These are phyloP conservation scores for Saturnispora hagleri DNA, from an alignment of 805 yeast species.

Conservation along the genomic window DNA sequence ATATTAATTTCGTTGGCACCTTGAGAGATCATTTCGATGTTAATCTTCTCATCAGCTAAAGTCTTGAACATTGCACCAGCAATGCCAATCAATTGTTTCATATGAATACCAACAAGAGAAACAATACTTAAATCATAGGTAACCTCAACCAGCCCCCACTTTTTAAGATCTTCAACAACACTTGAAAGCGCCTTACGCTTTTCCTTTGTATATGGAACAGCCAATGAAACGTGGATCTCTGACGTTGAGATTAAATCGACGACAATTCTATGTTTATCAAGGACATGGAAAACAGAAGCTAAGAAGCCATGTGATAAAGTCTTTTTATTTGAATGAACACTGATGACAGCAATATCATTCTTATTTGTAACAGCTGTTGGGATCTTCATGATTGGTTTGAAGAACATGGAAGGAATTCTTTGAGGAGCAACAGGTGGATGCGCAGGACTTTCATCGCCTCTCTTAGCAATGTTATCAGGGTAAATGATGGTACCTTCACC, in stretches of 20 bases:
- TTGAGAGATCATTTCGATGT: slow-evolving; percentile 96
- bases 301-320: slow-evolving; percentile 90
- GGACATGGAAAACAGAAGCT: slow-evolving; percentile 78
- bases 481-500: slow-evolving; percentile 91
- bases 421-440: slow-evolving; percentile 82
- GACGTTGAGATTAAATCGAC: slow-evolving; percentile 96
- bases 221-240: slow-evolving; percentile 98
- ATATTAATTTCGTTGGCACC: slow-evolving; percentile 98
- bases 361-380: slow-evolving; percentile 97
- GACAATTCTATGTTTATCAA: slow-evolving; percentile 76
- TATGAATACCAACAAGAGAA: slow-evolving; percentile 91
- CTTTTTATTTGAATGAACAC: slow-evolving; percentile 89
- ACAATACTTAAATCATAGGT: slow-evolving; percentile 84
- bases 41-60: slow-evolving; percentile 81
- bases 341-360: slow-evolving; percentile 82
- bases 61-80: slow-evolving; percentile 97
- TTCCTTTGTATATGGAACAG: slow-evolving; percentile 72
- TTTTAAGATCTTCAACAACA: slow-evolving; percentile 70
- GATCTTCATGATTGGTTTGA: slow-evolving; percentile 41
- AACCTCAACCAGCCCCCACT: slow-evolving; percentile 82
- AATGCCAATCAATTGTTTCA: slow-evolving; percentile 93
- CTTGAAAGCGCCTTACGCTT: slow-evolving; percentile 43
- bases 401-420: slow-evolving; percentile 31
- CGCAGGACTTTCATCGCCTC: slow-evolving; percentile 87
- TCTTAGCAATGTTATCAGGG: slow-evolving; percentile 79